Conservation (phyloP, 108 stramenopile species). For the Skeletonema grethae region DNA sequence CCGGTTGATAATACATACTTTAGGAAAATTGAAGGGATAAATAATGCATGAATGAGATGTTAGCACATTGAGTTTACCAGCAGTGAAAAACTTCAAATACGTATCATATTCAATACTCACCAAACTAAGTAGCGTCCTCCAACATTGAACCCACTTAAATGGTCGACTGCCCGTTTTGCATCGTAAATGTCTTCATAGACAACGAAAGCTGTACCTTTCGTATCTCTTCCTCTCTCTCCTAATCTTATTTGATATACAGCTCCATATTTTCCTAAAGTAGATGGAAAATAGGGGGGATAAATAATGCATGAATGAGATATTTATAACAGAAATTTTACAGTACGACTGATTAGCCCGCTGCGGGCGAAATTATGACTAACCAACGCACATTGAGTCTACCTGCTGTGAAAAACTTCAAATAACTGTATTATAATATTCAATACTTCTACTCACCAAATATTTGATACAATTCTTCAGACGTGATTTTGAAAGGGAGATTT, state of each 20-base stretch:
- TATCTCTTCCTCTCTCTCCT: conserved; percentile 85
- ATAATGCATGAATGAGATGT: background rate
- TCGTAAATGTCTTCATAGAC: conserved; percentile 97
- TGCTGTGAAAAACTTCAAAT: background rate
- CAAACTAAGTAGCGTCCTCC: conserved; percentile 96
- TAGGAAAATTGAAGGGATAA: background rate
- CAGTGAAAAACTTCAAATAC: background rate
- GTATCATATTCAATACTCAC: background rate
- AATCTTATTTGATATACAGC: conserved; percentile 96
- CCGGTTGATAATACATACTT: conserved; percentile 96
- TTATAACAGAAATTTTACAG: no score
- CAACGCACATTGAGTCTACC: background rate
- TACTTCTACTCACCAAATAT: conserved; percentile 72
- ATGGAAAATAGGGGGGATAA: background rate
- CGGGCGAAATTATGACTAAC: no score
- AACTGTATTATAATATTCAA: background rate
- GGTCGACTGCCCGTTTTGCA: conserved; percentile 97
- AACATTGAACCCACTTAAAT: conserved; percentile 97
- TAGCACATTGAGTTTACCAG: background rate
- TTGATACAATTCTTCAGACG: conserved; percentile 96
- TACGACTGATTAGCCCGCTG: no score
- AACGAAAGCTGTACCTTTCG: conserved; percentile 97
- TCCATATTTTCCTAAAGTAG: conserved; percentile 91
- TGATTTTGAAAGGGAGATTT: conserved; percentile 97
- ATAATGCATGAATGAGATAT: background rate